Base-by-base conservation (phyloP, 345 rosid species). In the Laguncularia racemosa region DNA sequence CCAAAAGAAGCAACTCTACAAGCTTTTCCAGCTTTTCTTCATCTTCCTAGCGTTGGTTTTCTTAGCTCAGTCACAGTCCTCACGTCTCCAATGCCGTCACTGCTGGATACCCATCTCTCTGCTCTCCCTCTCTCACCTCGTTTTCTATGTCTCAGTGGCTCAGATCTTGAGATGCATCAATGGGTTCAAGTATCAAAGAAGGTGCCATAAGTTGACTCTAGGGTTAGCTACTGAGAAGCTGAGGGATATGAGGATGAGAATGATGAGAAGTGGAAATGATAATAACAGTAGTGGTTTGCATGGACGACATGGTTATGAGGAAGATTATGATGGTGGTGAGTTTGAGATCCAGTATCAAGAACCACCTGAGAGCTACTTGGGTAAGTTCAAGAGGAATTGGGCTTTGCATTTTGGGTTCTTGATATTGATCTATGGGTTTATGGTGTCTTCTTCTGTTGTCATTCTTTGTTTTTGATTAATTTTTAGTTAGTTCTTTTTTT, bases 371-470 rank as follows among this genome's bases (percentile, higher is more conserved):
- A 85, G 85, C 50, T 93, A 89, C 67, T 81, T 89, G 56, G 96
- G 86, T 2, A 93, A 93, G 84, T 93, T 89, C 17, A 93, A 89
- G 86, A 89, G 97, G 71, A 89, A 83, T 51, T 93, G 99, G 99
- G 99, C 95, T 45, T 67, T 89, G 45, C 89, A 89, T 66, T 93
- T 93, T 61, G 96, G 86, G 9, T 89, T 89, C 85, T 74, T 89
- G 82, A 79, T 93, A 71, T 81, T 89, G 55, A 78, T 85, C 67
- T 93, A 81, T 58, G 84, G 68, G 16, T 81, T 83, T 72, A 87
- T 85, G 99, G 76, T 89, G 53, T 85, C 97, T 21, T 71, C 82
- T 53, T 86, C 88, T 48, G 96, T 84, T 43, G 96, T 83, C 6
- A 26, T 89, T 69, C 97, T 93, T 56, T 93, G 99, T 64, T 89